Evolutionary conservation across 768 basidiomycete genomes (phyloP), one percentile per base, ranked within the genome.

Genomic region (Daedaleopsis sinensis): DNA sequence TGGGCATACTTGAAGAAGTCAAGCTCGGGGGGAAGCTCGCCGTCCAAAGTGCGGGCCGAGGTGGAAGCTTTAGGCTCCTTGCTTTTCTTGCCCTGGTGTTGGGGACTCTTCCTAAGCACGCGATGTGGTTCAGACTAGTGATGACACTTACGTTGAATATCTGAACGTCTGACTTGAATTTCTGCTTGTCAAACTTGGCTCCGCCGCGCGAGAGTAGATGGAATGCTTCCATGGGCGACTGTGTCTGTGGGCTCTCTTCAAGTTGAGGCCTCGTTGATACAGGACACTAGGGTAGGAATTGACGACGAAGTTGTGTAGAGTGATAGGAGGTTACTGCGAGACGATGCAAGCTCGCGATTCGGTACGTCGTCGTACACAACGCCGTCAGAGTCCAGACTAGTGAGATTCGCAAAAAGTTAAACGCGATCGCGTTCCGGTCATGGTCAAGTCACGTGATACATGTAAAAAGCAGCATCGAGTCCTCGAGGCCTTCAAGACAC

Each of bases 1-100:
- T 86, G 81, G 2, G 90, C 87, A 63, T 93, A 94, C 68, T 90
- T 94, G 78, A 98, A 98, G 74, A 96, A 96, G 73, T 98, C 94
- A 8, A 98, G 82, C 68, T 91, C 92, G 1, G 79, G 66, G 1
- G 91, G 94, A 48, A 95, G 81, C 59, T 83, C 84, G 10, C 76
- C 78, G n/a, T 76, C 75, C n/a, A 69, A 68, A 1, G 59, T 65
- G 55, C 59, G 70, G 12, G 67, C 59, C 16, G 61, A 62, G 35
- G 70, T 64, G 15, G 58, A 59, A 7, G 62, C 58, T 21, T 64
- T 59, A 15, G 43, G 44, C 19, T 47, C 39, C 21, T 55, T 51
- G 35, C 43, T 32, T 35, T 56, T 64, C 36, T 59, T 67, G 15
- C 52, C 61, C 55, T 59, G 10, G 7, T 13, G 47, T 50, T 27